Percentiles rank a stretch among this genome's conserved stretches.
Conservation (phyloP, 345 rosid species). For the Syzygium oleosum region DNA sequence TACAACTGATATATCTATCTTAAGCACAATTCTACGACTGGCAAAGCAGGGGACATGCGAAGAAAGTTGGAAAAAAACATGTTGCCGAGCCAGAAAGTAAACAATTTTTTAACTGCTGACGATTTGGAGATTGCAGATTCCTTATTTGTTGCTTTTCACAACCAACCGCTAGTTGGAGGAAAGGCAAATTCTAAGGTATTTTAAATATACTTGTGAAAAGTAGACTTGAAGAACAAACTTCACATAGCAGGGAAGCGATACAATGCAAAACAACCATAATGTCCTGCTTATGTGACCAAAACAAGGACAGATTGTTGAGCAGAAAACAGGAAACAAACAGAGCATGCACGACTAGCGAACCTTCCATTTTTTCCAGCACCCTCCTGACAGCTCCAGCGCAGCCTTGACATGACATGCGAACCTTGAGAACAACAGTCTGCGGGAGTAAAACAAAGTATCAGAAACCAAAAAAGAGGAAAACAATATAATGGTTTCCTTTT, state of each 20-base stretch:
- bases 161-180: neutral
- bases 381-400: constrained; percentile 76
- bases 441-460: neutral
- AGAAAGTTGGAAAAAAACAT: neutral
- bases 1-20: neutral
- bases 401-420: constrained; percentile 75
- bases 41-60: neutral
- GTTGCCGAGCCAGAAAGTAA: neutral
- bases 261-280: neutral
- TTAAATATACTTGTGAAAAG: neutral
- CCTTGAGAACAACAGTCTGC: constrained; percentile 68
- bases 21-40: neutral
- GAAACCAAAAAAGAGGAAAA: neutral
- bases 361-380: constrained; percentile 83
- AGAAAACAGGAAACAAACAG: neutral
- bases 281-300: neutral
- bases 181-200: neutral
- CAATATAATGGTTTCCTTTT: neutral
- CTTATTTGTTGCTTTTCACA: neutral
- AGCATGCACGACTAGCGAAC: constrained; percentile 14
- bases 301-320: neutral
- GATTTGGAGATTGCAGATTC: neutral
- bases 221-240: neutral
- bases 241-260: neutral
- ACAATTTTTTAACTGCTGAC: neutral